Evolutionary conservation across 768 basidiomycete genomes (phyloP), one percentile per base, ranked within the genome.

Genomic region (Pholiota molesta): DNA sequence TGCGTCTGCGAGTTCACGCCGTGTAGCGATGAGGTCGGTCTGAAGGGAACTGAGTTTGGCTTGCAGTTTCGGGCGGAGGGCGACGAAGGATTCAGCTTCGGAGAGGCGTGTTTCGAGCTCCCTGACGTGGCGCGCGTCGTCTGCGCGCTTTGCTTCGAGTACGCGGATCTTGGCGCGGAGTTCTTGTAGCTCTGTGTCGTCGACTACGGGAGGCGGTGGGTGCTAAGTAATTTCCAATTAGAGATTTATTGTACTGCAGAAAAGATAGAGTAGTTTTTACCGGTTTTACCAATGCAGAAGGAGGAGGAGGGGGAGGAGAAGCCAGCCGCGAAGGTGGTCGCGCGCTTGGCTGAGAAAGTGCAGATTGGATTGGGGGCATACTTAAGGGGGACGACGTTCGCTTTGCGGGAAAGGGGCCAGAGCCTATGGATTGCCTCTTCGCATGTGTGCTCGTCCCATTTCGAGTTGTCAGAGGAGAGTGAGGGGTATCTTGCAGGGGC

Each of bases 31-130:
- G 47, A 95, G 83, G 52, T 97, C 92, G 0, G 90, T 86, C 71
- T 95, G 91, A 40, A 92, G 84, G 28, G 87, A 83, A 42, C 84
- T 89, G 52, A 97, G 84, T 72, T 96, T 97, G 37, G 91, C 91
- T 75, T 95, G 92, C 33, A 97, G 83, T 74, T 97, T 98, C 0
- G 94, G 94, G n/a, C 90, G 83, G 16, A 94, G 81, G 5, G 91
- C 82, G 29, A 92, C 86, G 66, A 95, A 94, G 14, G 89, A 82
- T 70, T 94, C 92, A 0, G 91, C 92, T 64, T 97, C 96, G 5
- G 83, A 80, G 7, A 94, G 86, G n/a, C 91, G 87, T 1, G 85
- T 81, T 71, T 99, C 95, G 13, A 97, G 86, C 69, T 91, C 89
- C 53, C 91, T 89, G 35, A 98, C 80, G 64, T 87, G 88, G 17